Conservation (phyloP, 192 early-diverging fungal genomes). For the Entomortierella chlamydospora region DNA sequence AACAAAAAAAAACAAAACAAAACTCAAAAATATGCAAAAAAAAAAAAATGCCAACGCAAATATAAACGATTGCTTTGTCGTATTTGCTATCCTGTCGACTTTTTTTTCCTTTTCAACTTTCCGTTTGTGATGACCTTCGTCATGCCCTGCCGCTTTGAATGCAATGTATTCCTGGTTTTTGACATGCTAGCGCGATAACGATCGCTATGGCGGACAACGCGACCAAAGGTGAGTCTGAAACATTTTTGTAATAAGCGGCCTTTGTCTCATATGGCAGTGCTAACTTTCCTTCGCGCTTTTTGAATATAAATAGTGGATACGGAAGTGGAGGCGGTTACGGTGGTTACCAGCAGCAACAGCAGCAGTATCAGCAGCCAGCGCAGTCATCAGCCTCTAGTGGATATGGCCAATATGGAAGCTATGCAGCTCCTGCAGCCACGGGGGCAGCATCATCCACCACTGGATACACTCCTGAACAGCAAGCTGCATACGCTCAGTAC, state of each 20-base stretch:
- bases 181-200: slow-evolving; percentile 47
- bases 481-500: slow-evolving; percentile 54
- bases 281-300: background rate
- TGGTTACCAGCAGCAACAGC: slow-evolving; percentile 41
- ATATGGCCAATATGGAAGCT: slow-evolving; percentile 50
- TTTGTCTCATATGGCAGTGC: background rate
- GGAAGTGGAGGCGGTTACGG: slow-evolving; percentile 35
- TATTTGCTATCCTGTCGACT: background rate
- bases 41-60: background rate
- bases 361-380: slow-evolving; percentile 32
- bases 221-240: slow-evolving; percentile 40
- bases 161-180: slow-evolving; percentile 20
- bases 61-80: background rate
- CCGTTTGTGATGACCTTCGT: slow-evolving; percentile 1
- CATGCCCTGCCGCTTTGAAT: slow-evolving; percentile 22
- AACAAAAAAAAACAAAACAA: too few species aligned
- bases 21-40: too few species aligned
- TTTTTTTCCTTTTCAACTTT: background rate
- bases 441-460: slow-evolving; percentile 10
- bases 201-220: slow-evolving; percentile 43
- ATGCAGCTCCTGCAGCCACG: slow-evolving; percentile 32
- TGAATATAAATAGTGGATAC: slow-evolving; percentile 33
- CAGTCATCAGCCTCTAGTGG: slow-evolving; percentile 13
- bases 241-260: background rate
- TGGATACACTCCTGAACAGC: slow-evolving; percentile 52